Percentiles rank a stretch among this genome's conserved stretches.
phyloP scores from a whole-genome alignment of 768 basidiomycete species.

The Gyrodon lividus region DNA sequence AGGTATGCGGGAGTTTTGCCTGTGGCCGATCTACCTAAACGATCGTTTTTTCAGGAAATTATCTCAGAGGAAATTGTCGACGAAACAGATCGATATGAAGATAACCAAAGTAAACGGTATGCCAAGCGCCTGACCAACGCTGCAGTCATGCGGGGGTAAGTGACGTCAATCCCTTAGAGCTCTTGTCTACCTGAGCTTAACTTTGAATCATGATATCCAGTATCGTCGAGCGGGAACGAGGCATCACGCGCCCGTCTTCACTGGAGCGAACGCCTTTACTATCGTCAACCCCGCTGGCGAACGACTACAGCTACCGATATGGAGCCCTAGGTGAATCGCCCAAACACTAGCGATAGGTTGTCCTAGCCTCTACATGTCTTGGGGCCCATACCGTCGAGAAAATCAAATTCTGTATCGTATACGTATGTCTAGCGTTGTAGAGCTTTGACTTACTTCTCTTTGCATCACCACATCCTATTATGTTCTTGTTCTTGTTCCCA shows the following conservation, averaged over 20 bases:
- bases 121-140: slow-evolving; percentile 73
- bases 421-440: too few relatives aligned
- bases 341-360: background rate
- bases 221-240: slow-evolving; percentile 55
- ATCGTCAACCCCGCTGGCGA: slow-evolving; percentile 7
- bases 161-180: background rate
- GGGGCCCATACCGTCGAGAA: too few relatives aligned
- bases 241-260: slow-evolving; percentile 25
- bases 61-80: slow-evolving; percentile 95
- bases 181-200: background rate
- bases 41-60: slow-evolving; percentile 63
- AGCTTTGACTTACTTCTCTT: too few relatives aligned
- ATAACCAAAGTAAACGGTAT: slow-evolving; percentile 76
- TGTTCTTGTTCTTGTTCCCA: too few relatives aligned
- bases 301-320: slow-evolving; percentile 19
- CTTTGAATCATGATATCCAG: slow-evolving; percentile 31
- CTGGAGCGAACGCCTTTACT: slow-evolving; percentile 40
- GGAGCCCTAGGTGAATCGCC: slow-evolving; percentile 12
- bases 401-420: too few relatives aligned
- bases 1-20: slow-evolving; percentile 38
- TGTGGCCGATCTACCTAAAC: background rate
- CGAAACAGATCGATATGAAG: slow-evolving; percentile 88
- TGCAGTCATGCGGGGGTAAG: slow-evolving; percentile 75
- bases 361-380: too few relatives aligned
- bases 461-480: too few relatives aligned